phyloP scores from a whole-genome alignment of 179 eudicot genomes.

The Spinacia oleracea region DNA sequence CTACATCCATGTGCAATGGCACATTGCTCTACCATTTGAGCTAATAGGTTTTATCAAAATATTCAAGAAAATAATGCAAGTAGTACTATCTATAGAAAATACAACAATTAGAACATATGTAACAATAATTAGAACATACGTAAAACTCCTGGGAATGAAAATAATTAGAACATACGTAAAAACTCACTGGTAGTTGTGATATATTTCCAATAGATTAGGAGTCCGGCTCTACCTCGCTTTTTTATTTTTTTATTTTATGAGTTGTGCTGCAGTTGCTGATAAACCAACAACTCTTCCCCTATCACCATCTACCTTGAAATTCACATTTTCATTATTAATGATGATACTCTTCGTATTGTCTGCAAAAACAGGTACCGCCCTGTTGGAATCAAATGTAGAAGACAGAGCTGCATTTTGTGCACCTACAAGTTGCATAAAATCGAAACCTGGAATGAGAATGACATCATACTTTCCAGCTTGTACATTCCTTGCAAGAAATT shows the following conservation, averaged over 20 bases:
- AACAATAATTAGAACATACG: too few species aligned
- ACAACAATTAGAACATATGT: too few species aligned
- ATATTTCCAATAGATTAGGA: conserved; percentile 27
- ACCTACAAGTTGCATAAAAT: conserved; percentile 11
- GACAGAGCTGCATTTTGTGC: not conserved
- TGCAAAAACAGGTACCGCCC: not conserved
- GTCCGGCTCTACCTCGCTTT: conserved; percentile 24
- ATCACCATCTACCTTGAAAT: not conserved
- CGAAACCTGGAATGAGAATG: conserved; percentile 10
- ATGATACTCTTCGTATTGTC: not conserved
- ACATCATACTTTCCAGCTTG: conserved; percentile 11
- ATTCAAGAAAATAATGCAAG: too few species aligned
- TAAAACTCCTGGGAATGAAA: too few species aligned
- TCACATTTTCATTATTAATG: not conserved
- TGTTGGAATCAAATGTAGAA: not conserved
- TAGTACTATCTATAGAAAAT: too few species aligned
- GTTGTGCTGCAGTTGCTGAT: conserved; percentile 17
- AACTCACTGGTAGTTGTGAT: conserved; percentile 24
- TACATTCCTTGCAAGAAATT: conserved; percentile 17
- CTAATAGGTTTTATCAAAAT: too few species aligned
- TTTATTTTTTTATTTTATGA: conserved; percentile 27
- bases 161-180: too few species aligned
- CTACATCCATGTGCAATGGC: too few species aligned
- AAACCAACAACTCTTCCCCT: not conserved
- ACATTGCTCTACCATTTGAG: too few species aligned